These are phyloP conservation scores for Leptographium galeiforme DNA, from an alignment of 2,329 filamentous ascomycete species.

Conservation along the genomic window DNA sequence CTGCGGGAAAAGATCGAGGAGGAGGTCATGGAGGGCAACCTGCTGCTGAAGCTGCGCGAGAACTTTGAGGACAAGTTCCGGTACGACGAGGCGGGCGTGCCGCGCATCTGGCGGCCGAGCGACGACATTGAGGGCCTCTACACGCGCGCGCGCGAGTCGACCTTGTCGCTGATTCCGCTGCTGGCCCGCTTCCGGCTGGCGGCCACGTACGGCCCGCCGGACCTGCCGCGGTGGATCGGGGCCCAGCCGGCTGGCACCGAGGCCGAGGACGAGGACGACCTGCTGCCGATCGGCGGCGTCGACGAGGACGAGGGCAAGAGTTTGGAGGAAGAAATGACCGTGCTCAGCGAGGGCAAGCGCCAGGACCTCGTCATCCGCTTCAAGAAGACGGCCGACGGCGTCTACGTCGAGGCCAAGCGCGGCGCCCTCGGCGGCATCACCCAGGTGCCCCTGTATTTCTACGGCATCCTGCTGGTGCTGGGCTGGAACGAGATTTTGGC, in stretches of 20 bases:
- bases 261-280: slow-evolving; percentile 77
- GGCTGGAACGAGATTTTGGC: slow-evolving; percentile 99
- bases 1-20: slow-evolving; percentile 86
- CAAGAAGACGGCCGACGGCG: slow-evolving; percentile 95
- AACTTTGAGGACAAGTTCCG: slow-evolving; percentile 99
- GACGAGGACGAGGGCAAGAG: slow-evolving; percentile 93
- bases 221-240: slow-evolving; percentile 76
- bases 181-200: slow-evolving; percentile 72
- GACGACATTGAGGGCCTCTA: slow-evolving; percentile 97
- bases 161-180: slow-evolving; percentile 78
- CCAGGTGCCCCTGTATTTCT: slow-evolving; percentile 91
- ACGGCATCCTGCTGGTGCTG: slow-evolving; percentile 71
- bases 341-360: slow-evolving; percentile 80
- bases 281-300: slow-evolving; percentile 78
- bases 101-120: slow-evolving; percentile 88
- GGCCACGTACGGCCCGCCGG: slow-evolving; percentile 61
- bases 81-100: slow-evolving; percentile 89
- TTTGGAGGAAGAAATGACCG: slow-evolving; percentile 88
- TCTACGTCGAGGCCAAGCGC: slow-evolving; percentile 95
- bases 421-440: slow-evolving; percentile 92
- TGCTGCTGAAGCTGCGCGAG: slow-evolving; percentile 86
- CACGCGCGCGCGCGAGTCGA: slow-evolving; percentile 83
- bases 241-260: slow-evolving; percentile 60
- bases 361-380: slow-evolving; percentile 88
- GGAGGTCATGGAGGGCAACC: slow-evolving; percentile 95